Conservation (phyloP, 495 filamentous ascomycete species). For the Pyronema omphalodes region DNA sequence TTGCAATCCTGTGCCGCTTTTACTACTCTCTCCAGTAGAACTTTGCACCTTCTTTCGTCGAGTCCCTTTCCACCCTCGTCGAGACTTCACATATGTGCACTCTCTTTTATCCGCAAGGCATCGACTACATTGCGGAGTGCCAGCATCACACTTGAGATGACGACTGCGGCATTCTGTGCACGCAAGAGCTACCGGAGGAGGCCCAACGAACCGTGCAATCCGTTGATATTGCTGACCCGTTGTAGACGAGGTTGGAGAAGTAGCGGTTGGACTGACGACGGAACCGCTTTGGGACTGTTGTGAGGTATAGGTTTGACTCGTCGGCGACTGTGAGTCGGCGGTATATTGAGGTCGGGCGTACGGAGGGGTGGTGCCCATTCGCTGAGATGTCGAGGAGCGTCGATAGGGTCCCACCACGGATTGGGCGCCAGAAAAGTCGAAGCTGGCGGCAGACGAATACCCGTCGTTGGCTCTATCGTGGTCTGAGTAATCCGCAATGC, state of each 20-base stretch:
- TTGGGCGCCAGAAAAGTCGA: slow-evolving; percentile 10
- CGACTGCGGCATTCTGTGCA: slow-evolving; percentile 38
- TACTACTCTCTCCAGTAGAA: slow-evolving; percentile 2
- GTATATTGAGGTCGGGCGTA: not conserved
- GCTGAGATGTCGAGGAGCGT: not conserved
- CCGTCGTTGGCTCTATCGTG: slow-evolving; percentile 4
- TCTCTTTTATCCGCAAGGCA: slow-evolving; percentile 28
- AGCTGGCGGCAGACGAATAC: slow-evolving; percentile 18
- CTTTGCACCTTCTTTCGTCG: slow-evolving; percentile 27
- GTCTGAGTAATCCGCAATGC: slow-evolving; percentile 8
- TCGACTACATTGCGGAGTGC: slow-evolving; percentile 29
- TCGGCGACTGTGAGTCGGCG: not conserved
- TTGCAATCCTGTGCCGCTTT: not conserved
- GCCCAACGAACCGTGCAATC: slow-evolving; percentile 18
- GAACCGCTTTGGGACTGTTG: not conserved
- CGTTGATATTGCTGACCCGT: slow-evolving; percentile 20
- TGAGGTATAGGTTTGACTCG: slow-evolving; percentile 5
- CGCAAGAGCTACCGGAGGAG: slow-evolving; percentile 30
- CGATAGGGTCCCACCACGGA: not conserved
- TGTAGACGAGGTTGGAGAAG: not conserved
- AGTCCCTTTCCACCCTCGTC: slow-evolving; percentile 32
- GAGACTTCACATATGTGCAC: slow-evolving; percentile 34
- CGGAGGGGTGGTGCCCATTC: slow-evolving; percentile 5
- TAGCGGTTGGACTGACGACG: not conserved
- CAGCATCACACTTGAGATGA: slow-evolving; percentile 39